These are phyloP conservation scores for Sechiopsis laciniata DNA, from an alignment of 306 rosid genomes.

Conservation along the genomic window DNA sequence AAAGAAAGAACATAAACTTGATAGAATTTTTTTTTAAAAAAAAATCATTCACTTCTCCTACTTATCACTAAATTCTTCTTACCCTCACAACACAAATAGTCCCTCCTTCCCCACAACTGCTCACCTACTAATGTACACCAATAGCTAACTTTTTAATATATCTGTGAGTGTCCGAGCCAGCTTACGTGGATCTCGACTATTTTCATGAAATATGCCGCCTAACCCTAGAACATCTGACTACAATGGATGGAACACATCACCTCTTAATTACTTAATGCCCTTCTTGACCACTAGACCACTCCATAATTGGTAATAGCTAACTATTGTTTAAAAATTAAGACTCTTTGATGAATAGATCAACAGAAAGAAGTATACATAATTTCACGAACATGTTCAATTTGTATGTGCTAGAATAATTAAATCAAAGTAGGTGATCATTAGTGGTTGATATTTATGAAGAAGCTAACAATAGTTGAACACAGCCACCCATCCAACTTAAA, in stretches of 20 bases:
- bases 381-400: background rate
- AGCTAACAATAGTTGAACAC: background rate
- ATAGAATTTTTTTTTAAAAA: background rate
- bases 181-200: too few relatives aligned
- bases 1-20: slow-evolving; percentile 1
- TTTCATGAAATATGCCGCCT: too few relatives aligned
- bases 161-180: too few relatives aligned
- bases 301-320: too few relatives aligned
- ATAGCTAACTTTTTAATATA: too few relatives aligned
- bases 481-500: background rate
- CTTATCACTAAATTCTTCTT: background rate
- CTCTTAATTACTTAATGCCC: too few relatives aligned
- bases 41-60: background rate
- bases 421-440: background rate
- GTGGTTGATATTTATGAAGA: slow-evolving; percentile 2
- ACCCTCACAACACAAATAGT: background rate
- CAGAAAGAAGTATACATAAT: background rate
- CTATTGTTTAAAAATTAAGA: background rate
- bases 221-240: too few relatives aligned
- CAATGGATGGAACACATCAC: too few relatives aligned
- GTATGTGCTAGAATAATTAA: background rate
- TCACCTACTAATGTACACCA: background rate
- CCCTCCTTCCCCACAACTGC: background rate
- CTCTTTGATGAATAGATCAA: slow-evolving; percentile 6
- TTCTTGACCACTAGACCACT: too few relatives aligned